Evolutionary conservation across 2,329 filamentous ascomycete species (phyloP).

Genomic region (Colletotrichum spaethianum): DNA sequence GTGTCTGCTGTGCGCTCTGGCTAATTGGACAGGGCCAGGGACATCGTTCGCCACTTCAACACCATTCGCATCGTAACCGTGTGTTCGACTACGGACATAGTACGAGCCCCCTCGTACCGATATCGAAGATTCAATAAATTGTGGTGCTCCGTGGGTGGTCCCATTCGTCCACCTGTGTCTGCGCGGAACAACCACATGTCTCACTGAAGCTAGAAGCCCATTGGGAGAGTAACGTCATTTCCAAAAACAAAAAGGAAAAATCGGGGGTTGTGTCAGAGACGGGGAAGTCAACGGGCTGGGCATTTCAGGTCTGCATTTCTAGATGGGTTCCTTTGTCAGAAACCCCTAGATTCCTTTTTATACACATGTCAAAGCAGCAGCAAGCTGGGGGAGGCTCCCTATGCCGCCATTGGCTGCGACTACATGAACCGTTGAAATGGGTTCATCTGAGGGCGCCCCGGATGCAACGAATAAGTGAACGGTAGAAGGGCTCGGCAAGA

Average conservation of each 20-base stretch:
- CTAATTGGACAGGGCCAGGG: not conserved
- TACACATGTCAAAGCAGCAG: conserved; percentile 4
- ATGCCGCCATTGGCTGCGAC: conserved; percentile 19
- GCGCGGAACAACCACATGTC: conserved; percentile 33
- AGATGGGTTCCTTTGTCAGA: not conserved
- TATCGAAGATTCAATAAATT: not conserved
- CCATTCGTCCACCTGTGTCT: conserved; percentile 25
- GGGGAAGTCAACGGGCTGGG: conserved; percentile 8
- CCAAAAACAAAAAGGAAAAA: not conserved
- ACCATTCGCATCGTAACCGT: not conserved
- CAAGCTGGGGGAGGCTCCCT: not conserved
- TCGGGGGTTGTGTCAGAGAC: conserved; percentile 5
- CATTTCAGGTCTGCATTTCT: not conserved
- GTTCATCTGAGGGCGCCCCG: conserved; percentile 27
- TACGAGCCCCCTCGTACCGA: not conserved
- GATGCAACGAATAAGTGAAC: conserved; percentile 24
- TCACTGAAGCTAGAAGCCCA: conserved; percentile 24
- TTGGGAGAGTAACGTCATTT: conserved; percentile 17
- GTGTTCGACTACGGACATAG: not conserved
- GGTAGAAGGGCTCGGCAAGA: not conserved
- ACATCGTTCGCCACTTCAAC: not conserved
- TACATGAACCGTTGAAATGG: conserved; percentile 14
- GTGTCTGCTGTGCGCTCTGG: not conserved
- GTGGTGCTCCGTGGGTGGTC: conserved; percentile 9
- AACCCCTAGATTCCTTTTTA: not conserved